phyloP scores from a whole-genome alignment of 768 basidiomycete species.

The Porphyrellus cyaneotinctus region DNA sequence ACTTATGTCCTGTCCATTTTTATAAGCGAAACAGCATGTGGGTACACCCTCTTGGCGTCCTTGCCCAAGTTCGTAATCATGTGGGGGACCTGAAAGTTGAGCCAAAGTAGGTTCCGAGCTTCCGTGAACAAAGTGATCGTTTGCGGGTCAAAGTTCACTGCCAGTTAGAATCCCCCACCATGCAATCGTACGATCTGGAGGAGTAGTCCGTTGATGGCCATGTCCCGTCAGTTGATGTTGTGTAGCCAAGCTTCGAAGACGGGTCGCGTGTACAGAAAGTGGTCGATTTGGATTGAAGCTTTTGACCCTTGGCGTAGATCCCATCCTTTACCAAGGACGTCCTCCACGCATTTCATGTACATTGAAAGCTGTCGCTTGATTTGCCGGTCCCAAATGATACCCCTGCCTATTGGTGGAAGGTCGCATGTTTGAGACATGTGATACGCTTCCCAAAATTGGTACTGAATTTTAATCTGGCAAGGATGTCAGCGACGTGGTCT shows the following conservation, averaged over 20 bases:
- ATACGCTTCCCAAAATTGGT: constrained; percentile 91
- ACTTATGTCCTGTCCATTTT: constrained; percentile 98
- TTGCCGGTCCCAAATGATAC: constrained; percentile 99
- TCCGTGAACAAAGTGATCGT: constrained; percentile 99
- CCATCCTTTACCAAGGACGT: constrained; percentile 97
- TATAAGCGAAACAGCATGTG: constrained; percentile 97
- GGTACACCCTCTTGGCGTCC: constrained; percentile 97
- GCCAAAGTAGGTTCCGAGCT: constrained; percentile 91
- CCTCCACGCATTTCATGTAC: constrained; percentile 99
- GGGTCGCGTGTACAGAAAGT: constrained; percentile 89
- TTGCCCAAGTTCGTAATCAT: constrained; percentile 95
- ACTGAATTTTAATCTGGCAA: constrained; percentile 86
- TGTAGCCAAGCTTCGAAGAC: constrained; percentile 96
- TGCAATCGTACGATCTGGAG: constrained; percentile 84
- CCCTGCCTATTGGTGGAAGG: constrained; percentile 94
- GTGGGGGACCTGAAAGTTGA: constrained; percentile 94
- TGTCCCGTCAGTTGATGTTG: constrained; percentile 90
- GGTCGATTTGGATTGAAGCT: constrained; percentile 84
- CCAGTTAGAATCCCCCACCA: constrained; percentile 78
- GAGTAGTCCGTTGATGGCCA: constrained; percentile 86
- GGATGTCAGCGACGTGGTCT: not conserved
- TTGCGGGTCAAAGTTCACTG: constrained; percentile 97
- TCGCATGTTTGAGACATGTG: constrained; percentile 99
- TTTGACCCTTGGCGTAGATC: constrained; percentile 99
- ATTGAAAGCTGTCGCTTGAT: constrained; percentile 93